Evolutionary conservation across 345 rosid genomes (phyloP).

Genomic region (Populus tremula): DNA sequence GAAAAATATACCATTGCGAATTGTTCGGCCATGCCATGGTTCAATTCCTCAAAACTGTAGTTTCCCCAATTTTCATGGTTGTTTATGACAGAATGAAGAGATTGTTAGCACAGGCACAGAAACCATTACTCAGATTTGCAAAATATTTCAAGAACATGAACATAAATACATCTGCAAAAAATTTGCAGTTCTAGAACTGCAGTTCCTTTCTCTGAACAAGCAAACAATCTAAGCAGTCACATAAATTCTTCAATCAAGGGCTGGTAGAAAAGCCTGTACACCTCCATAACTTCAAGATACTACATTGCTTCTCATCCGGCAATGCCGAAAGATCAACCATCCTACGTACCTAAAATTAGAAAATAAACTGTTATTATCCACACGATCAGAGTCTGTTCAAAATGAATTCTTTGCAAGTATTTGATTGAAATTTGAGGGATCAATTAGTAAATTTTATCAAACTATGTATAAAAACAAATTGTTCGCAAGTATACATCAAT

Average conservation of each 20-base stretch:
- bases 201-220: not conserved
- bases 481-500: too few species aligned
- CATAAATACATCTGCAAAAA: not conserved
- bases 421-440: not conserved
- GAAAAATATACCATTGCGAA: slow-evolving; percentile 63
- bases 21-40: slow-evolving; percentile 74
- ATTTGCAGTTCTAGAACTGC: not conserved
- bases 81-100: not conserved
- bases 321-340: slow-evolving; percentile 77
- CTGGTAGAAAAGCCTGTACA: slow-evolving; percentile 66
- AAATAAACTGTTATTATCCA: not conserved
- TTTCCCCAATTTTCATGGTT: not conserved
- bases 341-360: slow-evolving; percentile 64
- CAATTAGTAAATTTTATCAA: not conserved
- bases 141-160: not conserved
- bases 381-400: too few species aligned
- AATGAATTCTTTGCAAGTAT: not conserved
- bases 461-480: too few species aligned
- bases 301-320: slow-evolving; percentile 93
- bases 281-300: slow-evolving; percentile 91
- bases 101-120: not conserved
- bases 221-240: not conserved
- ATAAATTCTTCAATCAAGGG: slow-evolving; percentile 63
- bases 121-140: not conserved
- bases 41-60: slow-evolving; percentile 89